A percentile compares a stretch with the other conserved stretches of the same genome.
Conservation (phyloP, 148 eudicot genomes). For the Fallopia convolvulus region DNA sequence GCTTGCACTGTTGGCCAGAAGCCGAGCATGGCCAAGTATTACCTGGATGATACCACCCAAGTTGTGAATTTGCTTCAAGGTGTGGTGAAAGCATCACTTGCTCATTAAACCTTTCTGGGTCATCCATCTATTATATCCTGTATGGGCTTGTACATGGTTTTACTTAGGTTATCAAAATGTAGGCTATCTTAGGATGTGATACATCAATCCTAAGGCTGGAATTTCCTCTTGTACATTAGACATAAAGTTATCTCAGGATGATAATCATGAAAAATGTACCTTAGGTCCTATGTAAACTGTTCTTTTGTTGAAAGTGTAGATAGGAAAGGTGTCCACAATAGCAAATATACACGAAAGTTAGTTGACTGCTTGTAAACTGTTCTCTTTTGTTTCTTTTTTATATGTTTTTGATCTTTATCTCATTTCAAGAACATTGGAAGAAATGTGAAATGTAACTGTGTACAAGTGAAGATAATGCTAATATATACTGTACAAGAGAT, state of each 20-base stretch:
- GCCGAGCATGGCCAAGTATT: slow-evolving; percentile 28
- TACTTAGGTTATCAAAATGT: not conserved
- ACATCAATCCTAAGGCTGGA: not conserved
- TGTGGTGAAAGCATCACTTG: slow-evolving; percentile 9
- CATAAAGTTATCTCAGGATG: not conserved
- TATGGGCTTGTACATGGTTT: not conserved
- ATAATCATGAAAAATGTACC: not conserved
- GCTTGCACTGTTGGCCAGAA: slow-evolving; percentile 29
- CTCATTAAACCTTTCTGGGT: slow-evolving; percentile 10
- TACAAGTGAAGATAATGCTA: not conserved
- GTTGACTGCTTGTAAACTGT: not conserved
- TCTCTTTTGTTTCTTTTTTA: not conserved
- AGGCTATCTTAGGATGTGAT: not conserved
- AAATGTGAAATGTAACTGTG: not conserved
- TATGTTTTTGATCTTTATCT: not conserved
- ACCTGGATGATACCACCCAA: slow-evolving; percentile 23
- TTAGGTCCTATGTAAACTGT: not conserved
- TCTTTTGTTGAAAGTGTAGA: not conserved
- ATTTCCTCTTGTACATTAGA: not conserved
- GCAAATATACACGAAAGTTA: not conserved
- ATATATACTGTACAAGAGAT: not conserved
- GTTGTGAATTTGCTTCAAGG: slow-evolving; percentile 18
- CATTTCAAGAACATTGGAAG: not conserved
- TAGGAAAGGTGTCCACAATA: not conserved
- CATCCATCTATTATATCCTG: not conserved